Base-by-base conservation (phyloP, 306 rosid genomes). In the Ammopiptanthus mongolicus region DNA sequence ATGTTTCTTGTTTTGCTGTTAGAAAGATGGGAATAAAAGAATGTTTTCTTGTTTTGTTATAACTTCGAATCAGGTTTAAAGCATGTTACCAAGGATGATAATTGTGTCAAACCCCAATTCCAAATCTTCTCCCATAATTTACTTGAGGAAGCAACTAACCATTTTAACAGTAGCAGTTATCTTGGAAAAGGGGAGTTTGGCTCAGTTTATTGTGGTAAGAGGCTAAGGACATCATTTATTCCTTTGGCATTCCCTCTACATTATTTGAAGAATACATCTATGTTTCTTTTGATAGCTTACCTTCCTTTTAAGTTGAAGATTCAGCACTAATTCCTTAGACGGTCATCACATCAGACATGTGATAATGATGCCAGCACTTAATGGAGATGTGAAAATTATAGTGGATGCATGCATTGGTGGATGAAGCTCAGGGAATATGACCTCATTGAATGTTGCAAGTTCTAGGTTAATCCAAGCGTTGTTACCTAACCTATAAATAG, bases 161-260 rank as follows among this genome's bases (percentile, higher is more conserved):
- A 74, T 18, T 87, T 87, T 3, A 80, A n/a, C 52, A 47, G 18
- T 47, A 41, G 1, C 0, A 3, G n/a, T 11, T 47, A 47, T 47
- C 75, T 87, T 59, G 88, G 90, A 9, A 87, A 79, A 63, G 90
- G 90, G 68, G 86, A 88, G n/a, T 87, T 71, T 67, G 88, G 88
- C 69, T 71, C 86, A 0, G 90, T 87, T 0, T 84, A 84, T 77
- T 76, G 55, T 73, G 90, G 90, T 84, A 75, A 68, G 72, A 69
- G 29, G 2, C 37, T 25, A 22, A 57, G 52, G 8, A 10, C 15
- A 55, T 41, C 4, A 14, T 41, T 41, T 41, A 41, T 41, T 55
- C 12, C 8, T 14, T 47, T 47, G 5, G 52, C 18, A 47, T n/a
- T 8, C 48, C 52, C 52, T 47, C 19, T 47, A 19, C 52, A 47